Evolutionary conservation across 108 stramenopile genomes (phyloP), one percentile per base, ranked within the genome.

Genomic region (Licmophora abbreviata): DNA sequence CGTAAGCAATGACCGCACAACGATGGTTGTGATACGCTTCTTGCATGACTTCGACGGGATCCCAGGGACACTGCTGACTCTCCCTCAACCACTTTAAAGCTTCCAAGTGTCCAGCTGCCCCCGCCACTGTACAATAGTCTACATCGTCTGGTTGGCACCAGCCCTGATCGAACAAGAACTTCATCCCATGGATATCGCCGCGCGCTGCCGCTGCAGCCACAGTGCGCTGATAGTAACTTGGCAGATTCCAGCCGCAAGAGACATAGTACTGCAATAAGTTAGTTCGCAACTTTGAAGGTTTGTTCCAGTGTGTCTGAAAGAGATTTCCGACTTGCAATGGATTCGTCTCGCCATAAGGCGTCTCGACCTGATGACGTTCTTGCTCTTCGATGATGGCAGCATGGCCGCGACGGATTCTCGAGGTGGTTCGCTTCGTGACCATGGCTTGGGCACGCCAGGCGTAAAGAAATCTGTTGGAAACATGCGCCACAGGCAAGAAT

Each of bases 161-260:
- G 10, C 48, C 57, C 3, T 34, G 20, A 23, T 30, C 27, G 2
- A 48, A 20, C 18, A 58, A 25, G 17, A 48, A 58, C 3, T 58
- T 21, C 47, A 58, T 44, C 10, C 57, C 57, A n/a, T 48, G 22
- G 30, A 48, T 37, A 18, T 58, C 57, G 9, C 57, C 57, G 34
- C 57, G 21, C 2, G 57, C 21, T 21, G 22, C 28, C 10, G 24
- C 2, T 46, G 18, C 44, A 6, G 9, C 22, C 20, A 48, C 7
- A 1, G 49, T 7, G 25, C 29, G 48, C 9, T 35, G 11, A 26
- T 18, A 24, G 8, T 28, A 8, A 17, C 21, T 35, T 45, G 27
- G 27, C 11, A 15, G 12, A 45, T 56, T 31, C 37, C 37, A 48
- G 12, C 57, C 48, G 14, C 17, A 36, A 12, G 29, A 31, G 29